Evolutionary conservation across 139 green algal genomes (phyloP).

Genomic region (Haematococcus sp.): DNA sequence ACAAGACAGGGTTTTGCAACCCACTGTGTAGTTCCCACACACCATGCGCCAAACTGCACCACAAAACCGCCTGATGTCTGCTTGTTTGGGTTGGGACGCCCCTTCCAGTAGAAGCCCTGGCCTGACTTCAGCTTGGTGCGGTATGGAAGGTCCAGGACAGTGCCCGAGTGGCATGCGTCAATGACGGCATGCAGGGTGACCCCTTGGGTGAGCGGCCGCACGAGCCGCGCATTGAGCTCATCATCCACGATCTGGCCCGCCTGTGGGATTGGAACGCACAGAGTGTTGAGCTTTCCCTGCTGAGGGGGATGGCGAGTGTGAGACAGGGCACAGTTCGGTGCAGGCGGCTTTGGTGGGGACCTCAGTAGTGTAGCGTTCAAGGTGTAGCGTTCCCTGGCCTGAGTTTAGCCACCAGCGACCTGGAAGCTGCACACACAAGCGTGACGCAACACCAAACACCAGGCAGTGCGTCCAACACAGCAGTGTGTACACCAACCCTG

Average conservation of each 20-base stretch:
- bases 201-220: conserved; percentile 35
- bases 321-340: no score
- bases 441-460: no score
- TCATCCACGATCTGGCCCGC: conserved; percentile 66
- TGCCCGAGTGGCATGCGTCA: conserved; percentile 80
- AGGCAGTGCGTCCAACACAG: no score
- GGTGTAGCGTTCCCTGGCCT: no score
- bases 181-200: conserved; percentile 77
- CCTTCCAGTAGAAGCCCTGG: conserved; percentile 58
- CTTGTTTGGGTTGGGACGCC: neutral
- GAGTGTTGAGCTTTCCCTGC: neutral
- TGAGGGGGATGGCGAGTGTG: no score
- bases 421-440: no score
- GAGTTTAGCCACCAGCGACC: no score
- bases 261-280: conserved; percentile 4
- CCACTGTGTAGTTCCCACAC: no score
- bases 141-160: conserved; percentile 71
- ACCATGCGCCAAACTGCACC: conserved; percentile 72
- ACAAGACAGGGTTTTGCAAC: no score
- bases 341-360: no score
- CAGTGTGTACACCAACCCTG: no score
- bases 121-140: conserved; percentile 35
- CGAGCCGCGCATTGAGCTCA: conserved; percentile 63
- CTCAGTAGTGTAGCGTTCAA: no score
- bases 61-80: conserved; percentile 48